A percentile compares a stretch with the other conserved stretches of the same genome.
These are phyloP conservation scores for Linnemannia hyalina DNA, from an alignment of 192 early-diverging fungal genomes.

Conservation along the genomic window DNA sequence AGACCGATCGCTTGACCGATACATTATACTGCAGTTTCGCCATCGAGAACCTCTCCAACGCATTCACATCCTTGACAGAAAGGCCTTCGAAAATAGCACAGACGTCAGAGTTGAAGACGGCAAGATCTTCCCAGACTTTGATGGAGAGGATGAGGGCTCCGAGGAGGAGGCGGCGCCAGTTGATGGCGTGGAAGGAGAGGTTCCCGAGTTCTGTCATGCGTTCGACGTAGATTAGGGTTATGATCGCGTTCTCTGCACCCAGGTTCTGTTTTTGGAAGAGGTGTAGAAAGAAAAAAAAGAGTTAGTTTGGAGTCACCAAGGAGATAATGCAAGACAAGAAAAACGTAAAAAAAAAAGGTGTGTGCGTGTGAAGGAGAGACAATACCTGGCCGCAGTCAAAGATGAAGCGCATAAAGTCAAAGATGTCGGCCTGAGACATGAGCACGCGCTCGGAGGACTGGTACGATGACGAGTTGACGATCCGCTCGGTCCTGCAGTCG, in stretches of 20 bases:
- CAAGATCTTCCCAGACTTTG: constrained; percentile 92
- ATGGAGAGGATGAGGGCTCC: constrained; percentile 79
- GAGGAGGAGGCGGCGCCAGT: constrained; percentile 65
- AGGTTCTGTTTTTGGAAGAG: constrained; percentile 39
- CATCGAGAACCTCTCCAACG: constrained; percentile 76
- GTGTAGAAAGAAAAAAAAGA: background rate
- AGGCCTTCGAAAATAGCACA: constrained; percentile 82
- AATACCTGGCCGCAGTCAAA: constrained; percentile 72
- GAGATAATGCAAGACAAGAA: background rate
- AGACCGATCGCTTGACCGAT: constrained; percentile 73
- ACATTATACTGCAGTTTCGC: constrained; percentile 75
- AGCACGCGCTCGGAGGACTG: constrained; percentile 25
- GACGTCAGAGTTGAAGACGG: constrained; percentile 88
- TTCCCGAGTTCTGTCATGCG: constrained; percentile 74
- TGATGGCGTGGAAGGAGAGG: constrained; percentile 67
- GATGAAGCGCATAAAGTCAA: constrained; percentile 73
- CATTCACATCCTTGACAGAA: constrained; percentile 76
- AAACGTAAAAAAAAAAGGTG: background rate
- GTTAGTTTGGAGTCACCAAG: background rate
- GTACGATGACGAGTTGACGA: constrained; percentile 50
- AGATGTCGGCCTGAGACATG: constrained; percentile 65
- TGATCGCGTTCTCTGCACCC: constrained; percentile 71
- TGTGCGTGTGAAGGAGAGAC: too few relatives aligned
- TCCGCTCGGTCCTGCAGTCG: constrained; percentile 45
- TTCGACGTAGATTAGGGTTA: constrained; percentile 76